A percentile compares a stretch with the other conserved stretches of the same genome.
These are phyloP conservation scores for Daldinia eschscholtzii DNA, from an alignment of 2,329 filamentous ascomycete species.

Conservation along the genomic window DNA sequence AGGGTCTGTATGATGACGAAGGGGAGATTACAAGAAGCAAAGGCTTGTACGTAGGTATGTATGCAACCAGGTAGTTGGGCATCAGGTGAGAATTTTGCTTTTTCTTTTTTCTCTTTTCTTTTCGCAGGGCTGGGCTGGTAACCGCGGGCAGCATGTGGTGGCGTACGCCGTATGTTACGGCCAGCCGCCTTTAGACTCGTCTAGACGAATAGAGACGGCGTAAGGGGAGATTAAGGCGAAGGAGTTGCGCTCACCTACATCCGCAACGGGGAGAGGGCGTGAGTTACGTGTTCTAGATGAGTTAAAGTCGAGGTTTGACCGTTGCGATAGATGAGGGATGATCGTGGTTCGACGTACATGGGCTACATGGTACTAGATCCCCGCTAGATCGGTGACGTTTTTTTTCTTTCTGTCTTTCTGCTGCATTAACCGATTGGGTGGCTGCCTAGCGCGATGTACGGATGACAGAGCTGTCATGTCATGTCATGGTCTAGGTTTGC, in stretches of 20 bases:
- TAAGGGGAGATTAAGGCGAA: slow-evolving; percentile 2
- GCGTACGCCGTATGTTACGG: slow-evolving; percentile 22
- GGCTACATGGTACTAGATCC: slow-evolving; percentile 1
- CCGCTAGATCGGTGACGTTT: slow-evolving; percentile 24
- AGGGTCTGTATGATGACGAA: slow-evolving; percentile 15
- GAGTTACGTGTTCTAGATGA: slow-evolving; percentile 5
- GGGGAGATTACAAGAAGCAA: slow-evolving; percentile 10
- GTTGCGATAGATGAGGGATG: slow-evolving; percentile 18
- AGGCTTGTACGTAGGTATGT: neutral
- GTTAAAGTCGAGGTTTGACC: slow-evolving; percentile 2
- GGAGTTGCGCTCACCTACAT: slow-evolving; percentile 8
- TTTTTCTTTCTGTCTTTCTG: neutral
- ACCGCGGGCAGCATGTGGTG: slow-evolving; percentile 18
- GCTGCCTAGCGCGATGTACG: slow-evolving; percentile 14
- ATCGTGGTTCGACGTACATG: slow-evolving; percentile 17
- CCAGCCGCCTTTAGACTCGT: slow-evolving; percentile 19
- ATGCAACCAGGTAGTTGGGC: neutral
- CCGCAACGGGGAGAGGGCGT: slow-evolving; percentile 8
- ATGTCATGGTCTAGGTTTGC: slow-evolving; percentile 24
- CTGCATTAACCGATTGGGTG: slow-evolving; percentile 14
- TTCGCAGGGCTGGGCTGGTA: slow-evolving; percentile 6
- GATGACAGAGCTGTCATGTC: slow-evolving; percentile 31
- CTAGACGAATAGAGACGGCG: slow-evolving; percentile 9
- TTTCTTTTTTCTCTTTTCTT: slow-evolving; percentile 6
- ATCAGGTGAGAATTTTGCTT: slow-evolving; percentile 6